Evolutionary conservation across 169 alveolate genomes (phyloP).

Genomic region (Plasmodium ovale): DNA sequence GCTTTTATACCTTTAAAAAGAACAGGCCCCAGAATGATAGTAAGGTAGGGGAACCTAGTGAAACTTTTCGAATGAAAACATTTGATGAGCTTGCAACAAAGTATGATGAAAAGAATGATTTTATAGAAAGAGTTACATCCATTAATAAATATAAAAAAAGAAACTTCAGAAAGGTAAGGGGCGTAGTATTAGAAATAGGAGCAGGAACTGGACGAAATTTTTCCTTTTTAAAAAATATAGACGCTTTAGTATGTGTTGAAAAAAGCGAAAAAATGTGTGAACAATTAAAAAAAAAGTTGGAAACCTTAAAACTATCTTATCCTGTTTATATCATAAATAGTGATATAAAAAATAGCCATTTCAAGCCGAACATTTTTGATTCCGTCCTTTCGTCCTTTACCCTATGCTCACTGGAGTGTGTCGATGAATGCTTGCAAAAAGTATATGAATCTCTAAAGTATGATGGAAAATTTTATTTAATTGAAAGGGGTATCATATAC

Average conservation of each 20-base stretch:
- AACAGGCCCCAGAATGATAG: conserved; percentile 66
- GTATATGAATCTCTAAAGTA: conserved; percentile 80
- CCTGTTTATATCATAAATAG: conserved; percentile 83
- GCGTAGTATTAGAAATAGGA: conserved; percentile 85
- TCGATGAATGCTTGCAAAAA: conserved; percentile 77
- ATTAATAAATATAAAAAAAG: conserved; percentile 68
- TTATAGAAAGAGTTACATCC: conserved; percentile 67
- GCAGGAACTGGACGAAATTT: conserved; percentile 85
- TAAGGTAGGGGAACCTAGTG: conserved; percentile 38
- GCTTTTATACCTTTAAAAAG: conserved; percentile 57
- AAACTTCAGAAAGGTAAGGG: conserved; percentile 80
- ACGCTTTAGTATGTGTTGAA: conserved; percentile 83
- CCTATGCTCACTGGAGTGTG: conserved; percentile 85
- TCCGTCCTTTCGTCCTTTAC: conserved; percentile 84
- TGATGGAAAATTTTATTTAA: conserved; percentile 77
- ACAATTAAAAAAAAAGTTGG: conserved; percentile 81
- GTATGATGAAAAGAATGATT: conserved; percentile 75
- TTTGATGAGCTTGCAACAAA: conserved; percentile 73
- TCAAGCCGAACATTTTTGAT: conserved; percentile 81
- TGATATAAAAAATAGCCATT: conserved; percentile 79
- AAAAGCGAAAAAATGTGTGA: conserved; percentile 83
- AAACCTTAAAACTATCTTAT: conserved; percentile 79
- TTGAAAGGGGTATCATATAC: conserved; percentile 84
- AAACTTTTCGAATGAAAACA: conserved; percentile 45
- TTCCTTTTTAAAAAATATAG: conserved; percentile 77